Evolutionary conservation across 345 rosid genomes (phyloP), one percentile per base, ranked within the genome.

Genomic region (Eucalyptus caleyi): DNA sequence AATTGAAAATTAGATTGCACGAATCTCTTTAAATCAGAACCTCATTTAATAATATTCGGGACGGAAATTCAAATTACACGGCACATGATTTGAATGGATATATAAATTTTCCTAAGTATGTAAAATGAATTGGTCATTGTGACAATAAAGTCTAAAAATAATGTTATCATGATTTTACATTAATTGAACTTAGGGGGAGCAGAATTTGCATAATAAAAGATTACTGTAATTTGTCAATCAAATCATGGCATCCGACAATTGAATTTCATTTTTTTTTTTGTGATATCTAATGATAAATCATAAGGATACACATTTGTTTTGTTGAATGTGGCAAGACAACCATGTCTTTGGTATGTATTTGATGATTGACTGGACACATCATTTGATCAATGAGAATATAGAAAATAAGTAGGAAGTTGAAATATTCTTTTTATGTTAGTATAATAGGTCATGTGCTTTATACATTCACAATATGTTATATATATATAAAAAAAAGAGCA

Each of bases 241-340:
- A n/a, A 7, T 65, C 19, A n/a, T 15, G 19, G 10, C 40, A n/a
- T 65, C 37, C 1, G 1, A n/a, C 37, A 15, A n/a, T n/a, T n/a
- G 77, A 65, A 65, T n/a, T n/a, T n/a, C 19, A 4, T 15, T n/a
- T 15, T 0, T n/a, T 44, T 0, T 7, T 30, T n/a, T 3, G 6
- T n/a, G 34, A n/a, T 65, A 15, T 15, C 40, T n/a, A 65, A 65
- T 65, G 37, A n/a, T 65, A 65, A 65, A n/a, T 65, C 77, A 65
- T 7, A 4, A 65, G 40, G 37, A n/a, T 14, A n/a, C 11, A n/a
- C 16, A 15, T 30, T 65, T n/a, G 8, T 65, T 65, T 65, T 7
- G 19, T 65, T 14, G 37, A 65, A 65, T n/a, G 18, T 15, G 77
- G 10, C 77, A 65, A n/a, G 77, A 65, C 37, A 14, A 65, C 0